Evolutionary conservation across 345 rosid genomes (phyloP), one percentile per base, ranked within the genome.

Genomic region (Raphanus sativus): DNA sequence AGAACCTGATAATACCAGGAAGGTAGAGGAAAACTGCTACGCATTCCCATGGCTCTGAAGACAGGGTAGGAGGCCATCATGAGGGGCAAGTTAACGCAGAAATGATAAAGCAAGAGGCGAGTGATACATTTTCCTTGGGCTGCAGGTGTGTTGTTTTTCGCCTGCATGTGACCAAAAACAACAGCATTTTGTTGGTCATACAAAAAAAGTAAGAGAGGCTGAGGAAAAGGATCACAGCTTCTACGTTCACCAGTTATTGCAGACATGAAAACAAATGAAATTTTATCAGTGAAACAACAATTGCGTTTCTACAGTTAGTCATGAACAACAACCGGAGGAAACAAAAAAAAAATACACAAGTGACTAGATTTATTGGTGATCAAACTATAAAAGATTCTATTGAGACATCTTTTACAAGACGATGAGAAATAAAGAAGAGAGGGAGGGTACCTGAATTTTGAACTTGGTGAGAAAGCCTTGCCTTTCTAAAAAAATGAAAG

Each of bases 1-100:
- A 86, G 15, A 89, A 89, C 90, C 90, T 91, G 92, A 86, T 85
- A 89, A 85, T 94, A 94, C 98, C 97, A 92, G 93, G 98, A 86
- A 82, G 98, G 97, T 87, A 92, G 85, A 70, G 97, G 98, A 85
- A 94, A 87, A 84, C 88, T 89, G 81, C 86, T 92, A 70, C 68
- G 86, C 98, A 94, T 88, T 85, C 98, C 98, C 97, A 92, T 94
- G 81, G 71, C 83, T 84, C 64, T 89, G 90, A 92, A 94, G 86
- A 92, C 92, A n/a, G 98, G 98, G 82, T 87, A 94, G 60, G 98
- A 94, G 8, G 84, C 73, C 15, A 92, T 69, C 97, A 94, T 92
- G 52, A 94, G 92, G 8, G 98, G 97, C 60, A 94, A 87, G 81
- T 92, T 94, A 16, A 94, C 97, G 71, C 93, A 77, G 77, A 91